phyloP scores from a whole-genome alignment of 1,284 basidiomycete genomes.

The Rhodotorula glutinis region DNA sequence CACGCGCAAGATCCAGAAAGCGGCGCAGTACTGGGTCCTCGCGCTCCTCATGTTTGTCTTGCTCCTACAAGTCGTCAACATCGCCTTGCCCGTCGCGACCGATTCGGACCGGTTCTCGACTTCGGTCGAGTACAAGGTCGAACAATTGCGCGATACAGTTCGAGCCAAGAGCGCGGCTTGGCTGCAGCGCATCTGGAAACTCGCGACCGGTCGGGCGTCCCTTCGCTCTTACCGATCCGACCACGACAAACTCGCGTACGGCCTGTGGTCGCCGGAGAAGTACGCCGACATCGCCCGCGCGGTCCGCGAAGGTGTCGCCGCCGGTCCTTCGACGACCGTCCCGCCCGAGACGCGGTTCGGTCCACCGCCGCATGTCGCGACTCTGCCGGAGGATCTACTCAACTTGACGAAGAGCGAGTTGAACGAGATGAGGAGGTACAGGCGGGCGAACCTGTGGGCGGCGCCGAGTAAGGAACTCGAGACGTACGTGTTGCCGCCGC shows the following conservation, averaged over 20 bases:
- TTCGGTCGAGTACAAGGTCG: not conserved
- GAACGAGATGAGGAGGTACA: not conserved
- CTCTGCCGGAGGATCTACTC: not conserved
- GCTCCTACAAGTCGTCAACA: not conserved
- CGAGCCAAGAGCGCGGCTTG: not conserved
- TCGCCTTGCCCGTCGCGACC: not conserved
- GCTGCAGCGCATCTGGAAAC: not conserved
- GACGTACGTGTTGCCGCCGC: not conserved
- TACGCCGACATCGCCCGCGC: not conserved
- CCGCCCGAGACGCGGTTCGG: not conserved
- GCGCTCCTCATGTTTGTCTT: constrained; percentile 10
- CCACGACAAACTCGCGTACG: not conserved
- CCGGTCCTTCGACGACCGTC: not conserved
- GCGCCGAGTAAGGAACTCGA: not conserved
- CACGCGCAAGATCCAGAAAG: constrained; percentile 11
- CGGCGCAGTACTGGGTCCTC: constrained; percentile 11
- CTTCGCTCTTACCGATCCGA: not conserved
- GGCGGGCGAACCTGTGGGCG: constrained; percentile 13
- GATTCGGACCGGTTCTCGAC: not conserved
- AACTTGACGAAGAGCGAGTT: not conserved
- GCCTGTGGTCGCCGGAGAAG: not conserved
- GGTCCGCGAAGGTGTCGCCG: not conserved
- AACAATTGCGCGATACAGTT: not conserved
- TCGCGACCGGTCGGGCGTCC: not conserved
- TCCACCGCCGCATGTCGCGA: not conserved